Evolutionary conservation across 1,284 basidiomycete genomes (phyloP), one percentile per base, ranked within the genome.

Genomic region (Apiotrichum laibachii): DNA sequence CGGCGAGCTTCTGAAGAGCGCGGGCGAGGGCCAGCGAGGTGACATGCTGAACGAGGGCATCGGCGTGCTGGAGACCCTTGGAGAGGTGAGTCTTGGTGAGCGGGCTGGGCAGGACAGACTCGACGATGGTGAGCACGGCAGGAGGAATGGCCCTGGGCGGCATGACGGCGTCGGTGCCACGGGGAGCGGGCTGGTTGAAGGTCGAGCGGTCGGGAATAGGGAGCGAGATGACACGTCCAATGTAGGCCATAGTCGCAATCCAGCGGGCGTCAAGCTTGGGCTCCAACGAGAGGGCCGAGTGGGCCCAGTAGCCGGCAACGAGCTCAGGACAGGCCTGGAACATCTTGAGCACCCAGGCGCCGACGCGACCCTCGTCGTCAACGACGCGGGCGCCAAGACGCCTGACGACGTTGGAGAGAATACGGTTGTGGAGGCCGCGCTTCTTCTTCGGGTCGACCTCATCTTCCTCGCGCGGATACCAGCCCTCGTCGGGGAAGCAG

Each of bases 401-500:
- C 65, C 86, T 85, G 18, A 95, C 70, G 15, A 94, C 79, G 58
- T 89, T 89, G 0, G 85, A 82, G 1, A 96, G 80, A 10, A 94
- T 89, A 68, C 89, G 89, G 77, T 97, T 96, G 77, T 93, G 85
- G 31, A 94, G 57, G 0, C 74, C 75, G 61, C 82, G 85, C 19
- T 81, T 76, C 26, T 49, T 37, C 33, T 46, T 71, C 63, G 56
- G 66, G 53, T 69, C 63, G 43, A 61, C 55, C 11, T 67, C 63
- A 5, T 61, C 63, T 40, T 76, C 73, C 0, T 73, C 71, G 11
- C 89, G 85, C 2, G 86, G 86, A 70, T 96, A 97, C 93, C 93
- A 97, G 1, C 92, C 93, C 16, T 85, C 83, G 71, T 95, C 92
- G 50, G 81, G 84, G 77, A 95, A 97, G 72, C 92, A 96, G 22